Percentiles rank a stretch among this genome's conserved stretches.
Conservation (phyloP, 2,329 filamentous ascomycete species). For the Peltaster fructicola region DNA sequence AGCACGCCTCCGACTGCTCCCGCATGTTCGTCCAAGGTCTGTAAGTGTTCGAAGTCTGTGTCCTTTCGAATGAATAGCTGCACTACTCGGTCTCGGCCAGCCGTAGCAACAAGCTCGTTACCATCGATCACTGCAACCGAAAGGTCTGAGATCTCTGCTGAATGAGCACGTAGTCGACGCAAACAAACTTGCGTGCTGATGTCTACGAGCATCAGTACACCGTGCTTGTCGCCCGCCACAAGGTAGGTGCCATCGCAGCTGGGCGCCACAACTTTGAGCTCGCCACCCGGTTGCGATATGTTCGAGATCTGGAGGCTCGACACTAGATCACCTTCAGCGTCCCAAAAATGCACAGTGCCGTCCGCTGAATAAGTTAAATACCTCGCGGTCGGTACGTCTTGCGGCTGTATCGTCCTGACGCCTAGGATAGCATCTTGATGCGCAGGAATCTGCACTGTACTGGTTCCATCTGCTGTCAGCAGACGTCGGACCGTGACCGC, state of each 20-base stretch:
- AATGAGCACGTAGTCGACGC: constrained; percentile 69
- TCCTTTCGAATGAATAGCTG: constrained; percentile 60
- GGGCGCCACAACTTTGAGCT: constrained; percentile 40
- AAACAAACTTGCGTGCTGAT: constrained; percentile 41
- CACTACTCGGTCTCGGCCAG: constrained; percentile 75
- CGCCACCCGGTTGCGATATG: constrained; percentile 27
- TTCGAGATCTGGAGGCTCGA: constrained; percentile 19
- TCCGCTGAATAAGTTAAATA: constrained; percentile 83
- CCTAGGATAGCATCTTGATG: constrained; percentile 49
- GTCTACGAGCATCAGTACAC: constrained; percentile 49
- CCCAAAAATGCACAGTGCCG: constrained; percentile 72
- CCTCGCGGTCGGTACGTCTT: constrained; percentile 44
- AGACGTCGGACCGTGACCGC: too few species aligned
- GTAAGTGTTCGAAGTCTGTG: constrained; percentile 45
- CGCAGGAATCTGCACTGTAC: constrained; percentile 36
- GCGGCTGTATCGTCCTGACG: constrained; percentile 44
- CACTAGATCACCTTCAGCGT: constrained; percentile 49
- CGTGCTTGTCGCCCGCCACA: constrained; percentile 70
- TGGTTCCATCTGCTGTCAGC: too few species aligned
- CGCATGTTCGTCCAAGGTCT: constrained; percentile 83
- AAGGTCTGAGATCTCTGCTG: constrained; percentile 69
- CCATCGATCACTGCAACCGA: constrained; percentile 47
- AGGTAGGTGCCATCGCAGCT: constrained; percentile 47
- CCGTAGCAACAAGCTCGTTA: constrained; percentile 56
- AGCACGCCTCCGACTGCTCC: constrained; percentile 66